Conservation (phyloP, 75 land plant species). For the Picea glauca region DNA sequence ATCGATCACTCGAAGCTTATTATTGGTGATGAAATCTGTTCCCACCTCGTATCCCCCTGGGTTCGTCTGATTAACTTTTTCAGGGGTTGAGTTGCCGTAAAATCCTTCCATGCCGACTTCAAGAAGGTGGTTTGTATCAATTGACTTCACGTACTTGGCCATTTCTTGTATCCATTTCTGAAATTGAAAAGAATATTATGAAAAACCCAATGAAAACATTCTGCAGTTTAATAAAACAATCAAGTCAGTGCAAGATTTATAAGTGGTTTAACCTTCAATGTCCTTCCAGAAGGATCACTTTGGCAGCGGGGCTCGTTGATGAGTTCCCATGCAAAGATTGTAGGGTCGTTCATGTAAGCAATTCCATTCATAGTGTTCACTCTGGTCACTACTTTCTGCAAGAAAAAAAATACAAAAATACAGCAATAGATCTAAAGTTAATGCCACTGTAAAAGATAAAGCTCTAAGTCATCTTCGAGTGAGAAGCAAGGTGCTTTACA, state of each 20-base stretch:
- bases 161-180: conserved; percentile 87
- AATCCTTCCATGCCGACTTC: conserved; percentile 91
- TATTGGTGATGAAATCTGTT: conserved; percentile 83
- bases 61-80: conserved; percentile 32
- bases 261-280: conserved; percentile 33
- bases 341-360: conserved; percentile 73
- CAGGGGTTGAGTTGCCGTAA: conserved; percentile 36
- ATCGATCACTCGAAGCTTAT: conserved; percentile 64
- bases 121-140: conserved; percentile 81
- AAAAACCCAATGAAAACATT: no score
- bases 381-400: conserved; percentile 54
- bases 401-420: not conserved
- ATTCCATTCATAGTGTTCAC: conserved; percentile 64
- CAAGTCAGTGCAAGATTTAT: no score
- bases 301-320: conserved; percentile 87
- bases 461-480: no score
- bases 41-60: conserved; percentile 52
- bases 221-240: no score
- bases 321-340: conserved; percentile 82
- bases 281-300: conserved; percentile 52
- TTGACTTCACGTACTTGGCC: conserved; percentile 75
- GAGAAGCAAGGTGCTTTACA: no score
- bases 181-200: not conserved
- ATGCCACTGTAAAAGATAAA: no score
- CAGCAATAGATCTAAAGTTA: no score